Percentiles rank a stretch among this genome's conserved stretches.
These are phyloP conservation scores for Suillus cothurnatus DNA, from an alignment of 768 basidiomycete species.

Conservation along the genomic window DNA sequence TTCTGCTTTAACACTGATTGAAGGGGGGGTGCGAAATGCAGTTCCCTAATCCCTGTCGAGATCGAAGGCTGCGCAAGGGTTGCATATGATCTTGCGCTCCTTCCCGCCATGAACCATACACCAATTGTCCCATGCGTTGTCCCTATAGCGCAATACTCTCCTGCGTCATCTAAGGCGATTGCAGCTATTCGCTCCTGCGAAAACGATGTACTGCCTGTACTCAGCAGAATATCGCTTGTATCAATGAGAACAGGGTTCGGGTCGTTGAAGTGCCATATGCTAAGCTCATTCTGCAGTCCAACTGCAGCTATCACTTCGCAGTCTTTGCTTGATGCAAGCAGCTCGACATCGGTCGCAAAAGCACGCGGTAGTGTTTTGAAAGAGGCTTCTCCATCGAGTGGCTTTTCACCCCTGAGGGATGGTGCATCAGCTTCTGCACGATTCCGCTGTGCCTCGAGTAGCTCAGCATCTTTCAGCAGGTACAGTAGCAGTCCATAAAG, in stretches of 20 bases:
- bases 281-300: slow-evolving; percentile 77
- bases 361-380: slow-evolving; percentile 81
- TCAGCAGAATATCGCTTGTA: slow-evolving; percentile 52
- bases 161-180: slow-evolving; percentile 62
- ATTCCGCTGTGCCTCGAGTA: slow-evolving; percentile 83
- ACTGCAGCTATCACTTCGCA: slow-evolving; percentile 70
- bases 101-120: slow-evolving; percentile 58
- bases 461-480: slow-evolving; percentile 88
- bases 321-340: slow-evolving; percentile 70
- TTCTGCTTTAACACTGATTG: slow-evolving; percentile 20
- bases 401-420: slow-evolving; percentile 23
- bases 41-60: slow-evolving; percentile 52
- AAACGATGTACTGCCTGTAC: slow-evolving; percentile 50
- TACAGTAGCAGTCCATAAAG: slow-evolving; percentile 83
- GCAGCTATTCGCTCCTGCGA: slow-evolving; percentile 55
- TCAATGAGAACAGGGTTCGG: slow-evolving; percentile 49
- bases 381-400: slow-evolving; percentile 46
- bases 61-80: slow-evolving; percentile 45
- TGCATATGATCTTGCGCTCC: slow-evolving; percentile 38
- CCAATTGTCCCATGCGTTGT: slow-evolving; percentile 67
- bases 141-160: slow-evolving; percentile 69
- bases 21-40: slow-evolving; percentile 44
- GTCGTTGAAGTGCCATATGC: slow-evolving; percentile 60
- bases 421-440: slow-evolving; percentile 47
- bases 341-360: slow-evolving; percentile 80